Percentiles rank a stretch among this genome's conserved stretches.
These are phyloP conservation scores for Aspergillus ostianus DNA, from an alignment of 495 filamentous ascomycete species.

Conservation along the genomic window DNA sequence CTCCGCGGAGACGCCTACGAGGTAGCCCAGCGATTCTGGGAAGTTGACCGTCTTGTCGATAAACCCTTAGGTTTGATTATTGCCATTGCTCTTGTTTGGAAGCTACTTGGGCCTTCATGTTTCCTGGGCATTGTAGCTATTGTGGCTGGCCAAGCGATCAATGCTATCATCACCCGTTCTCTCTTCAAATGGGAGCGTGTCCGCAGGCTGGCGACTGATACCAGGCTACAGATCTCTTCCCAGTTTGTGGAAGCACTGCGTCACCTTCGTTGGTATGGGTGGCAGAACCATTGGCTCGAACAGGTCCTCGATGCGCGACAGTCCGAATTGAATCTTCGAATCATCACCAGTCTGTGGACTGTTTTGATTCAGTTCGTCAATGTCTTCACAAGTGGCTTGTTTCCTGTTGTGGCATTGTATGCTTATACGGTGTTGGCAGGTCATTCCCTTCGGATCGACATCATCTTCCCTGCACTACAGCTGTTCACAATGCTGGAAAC, in stretches of 20 bases:
- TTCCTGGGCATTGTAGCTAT: constrained; percentile 67
- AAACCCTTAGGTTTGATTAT: constrained; percentile 68
- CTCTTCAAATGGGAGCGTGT: constrained; percentile 61
- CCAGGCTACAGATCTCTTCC: constrained; percentile 67
- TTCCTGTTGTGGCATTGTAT: constrained; percentile 75
- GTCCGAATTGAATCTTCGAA: constrained; percentile 61
- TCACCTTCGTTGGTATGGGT: constrained; percentile 85
- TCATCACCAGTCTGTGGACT: constrained; percentile 62
- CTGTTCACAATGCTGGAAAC: constrained; percentile 71
- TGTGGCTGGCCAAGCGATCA: constrained; percentile 61
- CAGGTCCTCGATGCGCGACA: constrained; percentile 69
- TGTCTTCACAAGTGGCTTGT: constrained; percentile 61
- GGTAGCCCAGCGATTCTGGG: constrained; percentile 80
- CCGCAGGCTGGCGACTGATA: constrained; percentile 66
- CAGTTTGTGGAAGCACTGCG: constrained; percentile 82
- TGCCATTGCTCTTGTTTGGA: constrained; percentile 68
- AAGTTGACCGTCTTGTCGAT: constrained; percentile 64
- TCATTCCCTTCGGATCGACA: constrained; percentile 64
- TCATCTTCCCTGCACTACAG: constrained; percentile 79
- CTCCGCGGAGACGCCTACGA: constrained; percentile 80
- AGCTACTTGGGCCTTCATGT: constrained; percentile 74
- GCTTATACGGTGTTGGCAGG: constrained; percentile 71
- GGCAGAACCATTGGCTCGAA: constrained; percentile 76
- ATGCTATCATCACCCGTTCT: constrained; percentile 58
- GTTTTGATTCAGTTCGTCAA: constrained; percentile 62